phyloP scores from a whole-genome alignment of 1,284 basidiomycete genomes.

The Chalciporus sp. region DNA sequence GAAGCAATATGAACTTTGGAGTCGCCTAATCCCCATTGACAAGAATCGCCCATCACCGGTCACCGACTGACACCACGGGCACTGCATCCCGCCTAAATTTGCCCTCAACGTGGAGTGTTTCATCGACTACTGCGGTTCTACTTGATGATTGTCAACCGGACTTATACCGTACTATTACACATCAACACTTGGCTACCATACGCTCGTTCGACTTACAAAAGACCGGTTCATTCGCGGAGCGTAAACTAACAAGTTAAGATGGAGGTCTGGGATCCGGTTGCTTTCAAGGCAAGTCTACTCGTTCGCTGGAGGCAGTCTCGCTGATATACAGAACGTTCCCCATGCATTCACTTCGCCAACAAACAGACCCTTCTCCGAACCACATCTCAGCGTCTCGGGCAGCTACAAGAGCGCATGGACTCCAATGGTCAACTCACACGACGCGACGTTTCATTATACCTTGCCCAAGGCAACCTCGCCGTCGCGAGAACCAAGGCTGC shows the following conservation, averaged over 20 bases:
- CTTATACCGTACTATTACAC: background rate
- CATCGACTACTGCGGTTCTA: too few species aligned
- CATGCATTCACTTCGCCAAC: background rate
- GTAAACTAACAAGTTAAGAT: conserved; percentile 17
- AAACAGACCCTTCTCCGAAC: conserved; percentile 61
- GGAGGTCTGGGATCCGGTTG: conserved; percentile 45
- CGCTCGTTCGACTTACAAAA: background rate
- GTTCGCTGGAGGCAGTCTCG: background rate
- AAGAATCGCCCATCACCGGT: background rate
- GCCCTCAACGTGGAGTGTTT: background rate
- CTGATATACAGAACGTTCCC: background rate
- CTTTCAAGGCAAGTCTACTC: conserved; percentile 48
- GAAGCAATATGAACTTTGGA: too few species aligned
- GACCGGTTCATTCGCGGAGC: background rate
- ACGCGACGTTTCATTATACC: conserved; percentile 64
- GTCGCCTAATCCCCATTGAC: background rate
- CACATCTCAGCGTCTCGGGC: conserved; percentile 65
- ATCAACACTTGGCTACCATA: background rate
- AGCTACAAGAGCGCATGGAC: conserved; percentile 69
- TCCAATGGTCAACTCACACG: conserved; percentile 61
- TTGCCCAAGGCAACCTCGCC: conserved; percentile 59
- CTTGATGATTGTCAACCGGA: background rate
- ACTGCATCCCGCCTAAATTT: background rate
- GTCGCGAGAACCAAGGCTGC: conserved; percentile 71
- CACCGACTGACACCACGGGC: too few species aligned